Base-by-base conservation (phyloP, 2,329 filamentous ascomycete species). In the Seiridium cupressi region DNA sequence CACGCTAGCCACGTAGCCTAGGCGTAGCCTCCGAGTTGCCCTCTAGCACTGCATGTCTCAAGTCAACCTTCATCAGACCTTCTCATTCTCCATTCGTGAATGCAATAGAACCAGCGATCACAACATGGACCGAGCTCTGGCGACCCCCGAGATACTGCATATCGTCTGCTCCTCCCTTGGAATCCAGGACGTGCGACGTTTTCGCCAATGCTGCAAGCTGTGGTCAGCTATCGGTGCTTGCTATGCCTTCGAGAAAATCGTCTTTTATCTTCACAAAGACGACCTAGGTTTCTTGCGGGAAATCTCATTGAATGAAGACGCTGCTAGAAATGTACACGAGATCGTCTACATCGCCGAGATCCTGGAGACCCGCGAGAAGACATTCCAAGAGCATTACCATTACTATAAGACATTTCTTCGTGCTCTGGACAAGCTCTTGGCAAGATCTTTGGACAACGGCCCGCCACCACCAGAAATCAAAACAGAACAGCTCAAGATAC, bases 231-330 rank as follows among this genome's bases (percentile, higher is more conserved):
- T 66, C 38, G 69, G 64, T 10, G 68, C 66, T 9, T 61, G 62
- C 44, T 68, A 67, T 80, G 61, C 87, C 81, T 57, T 84, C 67
- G 46, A 75, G 65, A 44, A 75, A 53, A 51, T 73, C 64, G 62
- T 64, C 31, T 59, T 72, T 65, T 61, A 65, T 48, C 44, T 72
- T 57, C 51, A 72, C 60, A 31, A 66, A 31, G 51, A 58, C 13
- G 68, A 70, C 38, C 57, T 71, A 8, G 62, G 67, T 4, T 64
- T 66, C 48, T 55, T 72, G 35, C 54, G 62, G 13, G 55, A 44
- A 48, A 68, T 72, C 62, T 70, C 69, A 11, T 57, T 64, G 34
- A 63, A 70, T 34, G 65, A 65, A 44, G 59, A 66, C 8, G 63
- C 68, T 34, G 66, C 70, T 1, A 65, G 59, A 13, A 64, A 70